Conservation (phyloP, 495 filamentous ascomycete genomes). For the Rusavskia elegans region DNA sequence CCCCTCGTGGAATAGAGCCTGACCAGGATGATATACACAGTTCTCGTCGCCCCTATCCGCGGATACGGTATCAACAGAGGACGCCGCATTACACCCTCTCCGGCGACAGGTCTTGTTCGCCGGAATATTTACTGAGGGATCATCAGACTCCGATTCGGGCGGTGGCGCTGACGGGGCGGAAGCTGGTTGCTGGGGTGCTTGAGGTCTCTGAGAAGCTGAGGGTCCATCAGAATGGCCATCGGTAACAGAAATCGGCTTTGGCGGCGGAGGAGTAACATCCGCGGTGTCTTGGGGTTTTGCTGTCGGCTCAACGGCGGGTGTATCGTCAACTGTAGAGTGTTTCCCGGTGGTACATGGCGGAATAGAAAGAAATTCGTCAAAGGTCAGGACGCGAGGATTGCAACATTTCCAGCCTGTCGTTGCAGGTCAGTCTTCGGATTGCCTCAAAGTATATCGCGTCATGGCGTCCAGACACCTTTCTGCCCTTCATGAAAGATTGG, state of each 20-base stretch:
- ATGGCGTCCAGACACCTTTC: conserved; percentile 56
- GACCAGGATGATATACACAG: conserved; percentile 27
- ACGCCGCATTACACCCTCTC: conserved; percentile 50
- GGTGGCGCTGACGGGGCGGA: conserved; percentile 44
- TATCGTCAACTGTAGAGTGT: conserved; percentile 76
- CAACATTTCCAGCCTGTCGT: conserved; percentile 92
- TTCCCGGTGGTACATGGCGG: conserved; percentile 87
- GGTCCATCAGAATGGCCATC: conserved; percentile 12
- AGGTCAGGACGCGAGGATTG: conserved; percentile 93
- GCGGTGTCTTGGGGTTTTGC: conserved; percentile 21
- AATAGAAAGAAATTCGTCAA: conserved; percentile 95
- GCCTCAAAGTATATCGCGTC: conserved; percentile 4
- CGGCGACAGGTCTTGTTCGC: conserved; percentile 63
- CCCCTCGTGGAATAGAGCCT: conserved; percentile 84
- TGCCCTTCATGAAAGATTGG: conserved; percentile 97
- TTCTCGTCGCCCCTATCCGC: conserved; percentile 42
- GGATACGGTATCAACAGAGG: conserved; percentile 31
- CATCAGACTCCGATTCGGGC: conserved; percentile 78
- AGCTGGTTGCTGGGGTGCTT: conserved; percentile 33
- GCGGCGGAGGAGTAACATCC: conserved; percentile 12
- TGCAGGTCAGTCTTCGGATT: conserved; percentile 4
- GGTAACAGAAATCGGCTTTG: conserved; percentile 8
- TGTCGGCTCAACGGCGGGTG: conserved; percentile 37
- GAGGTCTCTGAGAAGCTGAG: conserved; percentile 29
- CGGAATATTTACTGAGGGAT: conserved; percentile 51